Base-by-base conservation (phyloP, 2,329 filamentous ascomycete genomes). In the Cladosporium sp. region DNA sequence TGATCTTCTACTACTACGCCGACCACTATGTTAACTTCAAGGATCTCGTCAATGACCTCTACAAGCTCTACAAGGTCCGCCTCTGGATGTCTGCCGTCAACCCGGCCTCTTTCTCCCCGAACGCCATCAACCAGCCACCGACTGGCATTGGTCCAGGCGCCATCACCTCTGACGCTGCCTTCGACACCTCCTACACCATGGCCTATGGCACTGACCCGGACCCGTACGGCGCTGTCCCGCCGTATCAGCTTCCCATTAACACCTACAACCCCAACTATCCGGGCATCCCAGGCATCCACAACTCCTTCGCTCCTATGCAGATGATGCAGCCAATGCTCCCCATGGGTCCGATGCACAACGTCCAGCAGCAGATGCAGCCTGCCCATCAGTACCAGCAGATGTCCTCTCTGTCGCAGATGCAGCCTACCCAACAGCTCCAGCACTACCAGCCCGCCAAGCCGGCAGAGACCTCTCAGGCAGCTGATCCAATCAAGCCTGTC, bases 31-130 rank as follows among this genome's bases (percentile, higher is more conserved):
- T 99, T 76, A 97, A 97, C 73, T 99, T 99, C 79, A 99, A 99
- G 68, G 89, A 89, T 2, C 82, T 99, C 13, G 93, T 99, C 47
- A 96, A 91, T 0, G 93, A 99, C 66, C 78, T 99, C 11, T 99
- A 97, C 80, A 97, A 97, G 72, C 92, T 97, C 56, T 99, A 97
- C 79, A 99, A 99, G 76, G 96, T 92, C 18, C 84, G 95, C 61
- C 99, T 99, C 63, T 99, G 93, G 93, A 96, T 99, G 89, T 97
- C 92, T 4, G 93, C 93, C 3, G 95, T 99, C 69, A 99, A 99
- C 67, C 93, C 93, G 7, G 93, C 92, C 4, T 96, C 92, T 0
- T 96, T 97, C 68, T 64, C 65, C 3, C 63, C 66, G 17, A 61
- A 64, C 24, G 64, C 66, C 5, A 61, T 64, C 47, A 59, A 58